Evolutionary conservation across 305 asterid genomes (phyloP).

Genomic region (Caryopteris hybrid): DNA sequence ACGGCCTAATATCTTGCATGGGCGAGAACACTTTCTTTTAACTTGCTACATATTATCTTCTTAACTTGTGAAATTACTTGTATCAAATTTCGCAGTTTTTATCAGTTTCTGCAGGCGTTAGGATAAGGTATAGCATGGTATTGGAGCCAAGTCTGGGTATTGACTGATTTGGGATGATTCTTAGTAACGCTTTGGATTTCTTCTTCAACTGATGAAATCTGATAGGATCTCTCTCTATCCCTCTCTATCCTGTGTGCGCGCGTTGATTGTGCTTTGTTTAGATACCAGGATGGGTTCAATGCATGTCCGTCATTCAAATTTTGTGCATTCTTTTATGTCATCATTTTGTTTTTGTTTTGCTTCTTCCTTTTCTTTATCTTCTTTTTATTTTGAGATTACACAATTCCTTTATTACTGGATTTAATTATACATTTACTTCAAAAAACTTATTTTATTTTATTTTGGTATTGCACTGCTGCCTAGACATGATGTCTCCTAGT

Average conservation of each 20-base stretch:
- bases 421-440: too few species aligned
- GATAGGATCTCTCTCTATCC: neutral
- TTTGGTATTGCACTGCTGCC: too few species aligned
- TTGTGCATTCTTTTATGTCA: too few species aligned
- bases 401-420: too few species aligned
- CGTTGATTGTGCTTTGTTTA: neutral
- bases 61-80: neutral
- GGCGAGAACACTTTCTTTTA: neutral
- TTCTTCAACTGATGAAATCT: neutral
- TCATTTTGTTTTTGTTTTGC: too few species aligned
- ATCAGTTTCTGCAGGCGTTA: neutral
- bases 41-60: neutral
- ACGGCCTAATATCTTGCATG: neutral
- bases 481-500: too few species aligned
- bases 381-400: too few species aligned
- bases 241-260: neutral
- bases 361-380: too few species aligned
- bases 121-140: neutral
- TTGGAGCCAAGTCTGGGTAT: neutral
- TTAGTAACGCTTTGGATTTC: neutral
- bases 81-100: neutral
- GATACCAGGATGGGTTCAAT: neutral
- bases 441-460: too few species aligned
- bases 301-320: neutral
- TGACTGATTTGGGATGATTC: neutral